Evolutionary conservation across 495 filamentous ascomycete species (phyloP).

Genomic region (Cryomyces antarcticus): DNA sequence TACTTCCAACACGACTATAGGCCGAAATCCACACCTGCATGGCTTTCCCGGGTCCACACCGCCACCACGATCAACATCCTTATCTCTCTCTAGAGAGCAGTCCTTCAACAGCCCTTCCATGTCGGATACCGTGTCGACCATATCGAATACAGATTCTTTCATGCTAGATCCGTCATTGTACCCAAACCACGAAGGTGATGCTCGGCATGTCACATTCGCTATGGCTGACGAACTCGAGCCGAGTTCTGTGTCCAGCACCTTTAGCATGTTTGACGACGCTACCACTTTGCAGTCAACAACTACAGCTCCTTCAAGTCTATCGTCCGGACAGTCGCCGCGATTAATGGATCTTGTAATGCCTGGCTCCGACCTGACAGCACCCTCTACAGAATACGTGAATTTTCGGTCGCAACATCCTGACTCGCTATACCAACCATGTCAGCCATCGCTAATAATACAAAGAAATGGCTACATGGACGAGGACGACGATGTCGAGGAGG

Average conservation of each 20-base stretch:
- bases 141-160: too few relatives aligned
- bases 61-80: too few relatives aligned
- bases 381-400: slow-evolving; percentile 15
- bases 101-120: too few relatives aligned
- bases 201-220: too few relatives aligned
- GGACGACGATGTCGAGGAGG: slow-evolving; percentile 39
- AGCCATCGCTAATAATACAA: slow-evolving; percentile 4
- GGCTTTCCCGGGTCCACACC: too few relatives aligned
- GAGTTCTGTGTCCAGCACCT: slow-evolving; percentile 7
- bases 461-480: slow-evolving; percentile 17
- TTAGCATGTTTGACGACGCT: slow-evolving; percentile 17
- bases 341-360: slow-evolving; percentile 25
- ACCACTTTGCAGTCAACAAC: slow-evolving; percentile 10
- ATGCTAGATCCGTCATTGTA: too few relatives aligned
- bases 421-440: slow-evolving; percentile 4
- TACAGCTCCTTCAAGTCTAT: slow-evolving; percentile 15
- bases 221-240: not conserved
- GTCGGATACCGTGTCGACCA: too few relatives aligned
- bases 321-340: slow-evolving; percentile 22
- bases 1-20: too few relatives aligned
- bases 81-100: too few relatives aligned
- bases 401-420: slow-evolving; percentile 12
- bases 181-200: too few relatives aligned
- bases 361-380: slow-evolving; percentile 22
- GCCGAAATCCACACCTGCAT: too few relatives aligned